These are phyloP conservation scores for Arachis monticola DNA, from an alignment of 331 rosid genomes.

Conservation along the genomic window DNA sequence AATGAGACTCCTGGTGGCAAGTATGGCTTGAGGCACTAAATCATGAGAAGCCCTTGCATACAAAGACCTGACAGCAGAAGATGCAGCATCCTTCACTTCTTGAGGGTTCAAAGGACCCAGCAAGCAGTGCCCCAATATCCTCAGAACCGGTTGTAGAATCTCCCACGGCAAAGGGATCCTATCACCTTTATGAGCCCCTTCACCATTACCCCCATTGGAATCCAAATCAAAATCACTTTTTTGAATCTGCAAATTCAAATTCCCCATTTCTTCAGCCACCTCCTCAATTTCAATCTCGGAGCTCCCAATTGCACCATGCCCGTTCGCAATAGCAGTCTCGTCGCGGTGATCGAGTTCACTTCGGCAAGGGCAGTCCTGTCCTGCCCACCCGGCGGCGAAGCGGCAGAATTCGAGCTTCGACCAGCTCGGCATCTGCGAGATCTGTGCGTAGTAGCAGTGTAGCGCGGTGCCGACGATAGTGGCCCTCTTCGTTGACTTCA, in stretches of 20 bases:
- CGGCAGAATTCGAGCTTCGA: constrained; percentile 81
- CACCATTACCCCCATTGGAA: constrained; percentile 10
- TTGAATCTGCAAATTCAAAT: constrained; percentile 55
- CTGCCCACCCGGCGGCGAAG: constrained; percentile 82
- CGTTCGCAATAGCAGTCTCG: neutral
- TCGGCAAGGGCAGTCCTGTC: constrained; percentile 75
- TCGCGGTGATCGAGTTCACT: constrained; percentile 46
- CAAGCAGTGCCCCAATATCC: constrained; percentile 92
- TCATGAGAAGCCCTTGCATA: constrained; percentile 92
- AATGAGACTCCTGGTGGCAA: constrained; percentile 88
- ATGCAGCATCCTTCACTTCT: constrained; percentile 79
- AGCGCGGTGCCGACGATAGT: constrained; percentile 79
- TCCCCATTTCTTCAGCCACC: constrained; percentile 51
- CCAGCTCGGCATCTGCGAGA: constrained; percentile 97
- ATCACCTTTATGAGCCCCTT: constrained; percentile 41
- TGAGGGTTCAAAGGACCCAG: constrained; percentile 77
- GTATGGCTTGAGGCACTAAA: constrained; percentile 84
- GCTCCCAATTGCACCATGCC: constrained; percentile 22
- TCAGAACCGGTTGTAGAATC: constrained; percentile 82
- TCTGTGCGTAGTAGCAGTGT: constrained; percentile 82
- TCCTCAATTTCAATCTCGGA: constrained; percentile 45
- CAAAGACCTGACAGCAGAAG: constrained; percentile 66
- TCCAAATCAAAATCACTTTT: constrained; percentile 32
- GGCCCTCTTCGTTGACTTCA: constrained; percentile 89
- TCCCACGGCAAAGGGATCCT: constrained; percentile 96